Evolutionary conservation across 1,284 basidiomycete genomes (phyloP).

Genomic region (Trichosporon sp.): DNA sequence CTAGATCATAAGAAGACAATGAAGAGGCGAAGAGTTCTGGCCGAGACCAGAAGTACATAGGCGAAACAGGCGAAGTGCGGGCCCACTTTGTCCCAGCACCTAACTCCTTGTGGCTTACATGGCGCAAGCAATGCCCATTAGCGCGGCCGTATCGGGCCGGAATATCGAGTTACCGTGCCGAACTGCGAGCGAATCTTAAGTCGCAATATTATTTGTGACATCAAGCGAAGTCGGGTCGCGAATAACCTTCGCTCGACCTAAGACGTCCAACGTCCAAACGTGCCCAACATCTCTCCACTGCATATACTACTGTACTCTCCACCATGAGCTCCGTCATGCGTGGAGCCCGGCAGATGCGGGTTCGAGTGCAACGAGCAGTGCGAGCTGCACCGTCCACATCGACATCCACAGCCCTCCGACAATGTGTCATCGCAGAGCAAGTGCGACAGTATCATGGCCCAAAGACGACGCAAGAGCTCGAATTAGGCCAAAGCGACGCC

Average conservation of each 20-base stretch:
- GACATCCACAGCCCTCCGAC: no score
- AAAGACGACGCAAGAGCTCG: background rate
- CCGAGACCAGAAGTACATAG: background rate
- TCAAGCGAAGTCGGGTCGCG: no score
- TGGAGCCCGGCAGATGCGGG: background rate
- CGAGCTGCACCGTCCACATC: no score
- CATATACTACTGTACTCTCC: no score
- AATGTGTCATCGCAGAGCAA: no score
- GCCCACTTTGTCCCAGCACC: no score
- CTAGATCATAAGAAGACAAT: background rate
- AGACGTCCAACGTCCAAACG: background rate
- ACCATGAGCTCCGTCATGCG: background rate
- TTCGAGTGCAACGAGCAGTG: no score
- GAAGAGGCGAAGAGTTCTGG: background rate
- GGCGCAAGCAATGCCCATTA: no score
- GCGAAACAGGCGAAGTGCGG: background rate
- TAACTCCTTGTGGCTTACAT: no score
- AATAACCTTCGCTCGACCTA: no score
- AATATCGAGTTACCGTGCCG: background rate
- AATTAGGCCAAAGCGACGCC: slow-evolving; percentile 4
- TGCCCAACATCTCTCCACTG: background rate
- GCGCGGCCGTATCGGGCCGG: background rate
- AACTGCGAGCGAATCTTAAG: background rate
- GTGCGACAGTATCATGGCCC: background rate
- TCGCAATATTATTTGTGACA: background rate